Evolutionary conservation across 495 filamentous ascomycete species (phyloP), one percentile per base, ranked within the genome.

Genomic region (Penicillium angulare): DNA sequence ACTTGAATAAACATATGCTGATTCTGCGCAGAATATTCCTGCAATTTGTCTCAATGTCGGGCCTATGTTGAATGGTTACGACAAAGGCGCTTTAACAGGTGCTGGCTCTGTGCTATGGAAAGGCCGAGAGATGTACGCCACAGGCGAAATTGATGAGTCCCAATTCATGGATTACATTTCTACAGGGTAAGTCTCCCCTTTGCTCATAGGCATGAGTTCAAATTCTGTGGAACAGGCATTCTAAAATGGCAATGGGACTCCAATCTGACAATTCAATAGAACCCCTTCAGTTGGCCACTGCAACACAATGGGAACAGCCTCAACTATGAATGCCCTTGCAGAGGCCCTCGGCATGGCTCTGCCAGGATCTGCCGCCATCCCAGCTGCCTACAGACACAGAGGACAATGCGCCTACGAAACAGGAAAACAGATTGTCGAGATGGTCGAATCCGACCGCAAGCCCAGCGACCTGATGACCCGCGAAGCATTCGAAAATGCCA

Each of bases 231-330:
- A n/a, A n/a, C n/a, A n/a, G n/a, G n/a, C n/a, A n/a, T n/a, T n/a
- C n/a, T 4, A 18, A 31, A 31, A 31, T 10, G 21, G 21, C 12
- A 26, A 36, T 40, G 1, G 13, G 38, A 24, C 12, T 13, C 6
- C 32, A 42, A 47, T 23, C 57, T 65, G 38, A 61, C 24, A 3
- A 5, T 33, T n/a, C 13, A 15, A 35, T 16, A 76, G 73, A 26
- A 72, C 75, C 8, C 77, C 77, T 4, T 79, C 76, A 7, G 77
- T 66, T 15, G 79, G 79, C 22, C 76, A 80, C 43, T 82, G 79
- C 54, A 80, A 80, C 48, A 80, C 77, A 8, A 81, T 82, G 78
- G 78, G 78, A 40, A 82, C 78, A 16, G 79, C 79, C 13, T 80
- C 77, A 5, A 82, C 79, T 0, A 82, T 82, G 78, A 80, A 80